These are phyloP conservation scores for Mucor racemosus DNA, from an alignment of 371 early-diverging fungal species.

Conservation along the genomic window DNA sequence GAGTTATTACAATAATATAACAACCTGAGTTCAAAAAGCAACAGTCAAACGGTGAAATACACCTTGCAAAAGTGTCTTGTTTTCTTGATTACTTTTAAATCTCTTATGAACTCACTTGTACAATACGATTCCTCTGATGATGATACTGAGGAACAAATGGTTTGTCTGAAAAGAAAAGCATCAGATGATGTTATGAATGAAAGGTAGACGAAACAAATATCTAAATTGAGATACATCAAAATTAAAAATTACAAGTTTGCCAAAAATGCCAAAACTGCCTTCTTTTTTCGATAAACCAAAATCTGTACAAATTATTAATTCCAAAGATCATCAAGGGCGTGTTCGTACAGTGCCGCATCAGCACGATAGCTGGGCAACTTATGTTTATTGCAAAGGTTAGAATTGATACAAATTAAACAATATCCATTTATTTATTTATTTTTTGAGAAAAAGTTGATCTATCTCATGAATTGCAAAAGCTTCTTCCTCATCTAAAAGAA, in stretches of 20 bases:
- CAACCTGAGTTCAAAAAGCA: conserved; percentile 2
- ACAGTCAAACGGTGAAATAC: background rate
- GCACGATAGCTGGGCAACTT: conserved; percentile 46
- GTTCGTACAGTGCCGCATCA: conserved; percentile 34
- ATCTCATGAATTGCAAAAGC: background rate
- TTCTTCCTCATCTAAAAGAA: background rate
- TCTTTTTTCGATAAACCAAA: conserved; percentile 8
- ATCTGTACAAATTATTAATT: background rate
- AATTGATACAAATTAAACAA: background rate
- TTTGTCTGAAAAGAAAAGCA: background rate
- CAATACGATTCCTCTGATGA: background rate
- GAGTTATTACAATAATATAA: background rate
- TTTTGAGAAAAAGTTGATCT: conserved; percentile 12
- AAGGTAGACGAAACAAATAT: background rate
- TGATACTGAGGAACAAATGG: background rate
- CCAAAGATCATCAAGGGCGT: conserved; percentile 25
- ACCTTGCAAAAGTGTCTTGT: background rate
- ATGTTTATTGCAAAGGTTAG: conserved; percentile 48
- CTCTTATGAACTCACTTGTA: background rate
- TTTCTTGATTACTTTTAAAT: background rate
- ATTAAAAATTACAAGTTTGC: background rate
- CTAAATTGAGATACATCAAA: background rate
- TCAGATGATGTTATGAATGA: background rate
- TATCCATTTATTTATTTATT: background rate
- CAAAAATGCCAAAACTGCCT: conserved; percentile 18